These are phyloP conservation scores for Colletotrichum higginsianum DNA, from an alignment of 2,329 filamentous ascomycete genomes.

Conservation along the genomic window DNA sequence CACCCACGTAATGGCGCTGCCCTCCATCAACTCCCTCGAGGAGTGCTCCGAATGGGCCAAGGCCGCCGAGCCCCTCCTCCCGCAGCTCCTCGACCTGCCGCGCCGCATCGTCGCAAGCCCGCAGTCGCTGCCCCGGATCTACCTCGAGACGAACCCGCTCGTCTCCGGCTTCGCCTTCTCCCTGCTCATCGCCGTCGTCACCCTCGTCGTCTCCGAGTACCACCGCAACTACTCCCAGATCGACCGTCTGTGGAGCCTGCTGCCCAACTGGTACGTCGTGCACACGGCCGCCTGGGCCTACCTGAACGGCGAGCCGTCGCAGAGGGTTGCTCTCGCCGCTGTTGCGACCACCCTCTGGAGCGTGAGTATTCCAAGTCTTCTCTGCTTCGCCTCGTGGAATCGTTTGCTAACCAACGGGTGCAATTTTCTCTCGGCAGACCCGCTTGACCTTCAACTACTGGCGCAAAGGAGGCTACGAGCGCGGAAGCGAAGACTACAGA, in stretches of 20 bases:
- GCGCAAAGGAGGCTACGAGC: conserved; percentile 90
- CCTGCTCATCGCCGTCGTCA: conserved; percentile 77
- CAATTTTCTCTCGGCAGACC: conserved; percentile 58
- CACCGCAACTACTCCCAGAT: conserved; percentile 98
- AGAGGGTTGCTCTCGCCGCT: conserved; percentile 80
- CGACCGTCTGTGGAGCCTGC: conserved; percentile 90
- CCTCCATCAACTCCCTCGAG: conserved; percentile 76
- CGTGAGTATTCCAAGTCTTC: conserved; percentile 63
- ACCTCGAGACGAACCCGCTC: conserved; percentile 88
- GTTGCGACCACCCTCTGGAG: conserved; percentile 84
- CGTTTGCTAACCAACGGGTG: conserved; percentile 43
- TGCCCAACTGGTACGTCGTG: conserved; percentile 88
- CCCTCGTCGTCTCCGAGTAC: conserved; percentile 84
- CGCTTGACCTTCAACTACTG: conserved; percentile 97
- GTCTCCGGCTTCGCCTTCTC: conserved; percentile 82
- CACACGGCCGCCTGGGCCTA: conserved; percentile 91
- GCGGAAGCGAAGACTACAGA: conserved; percentile 95
- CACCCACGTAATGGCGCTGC: conserved; percentile 73
- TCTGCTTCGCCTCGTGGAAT: background rate
- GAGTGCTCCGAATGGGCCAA: conserved; percentile 84
- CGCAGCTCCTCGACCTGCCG: conserved; percentile 80
- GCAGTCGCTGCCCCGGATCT: conserved; percentile 78
- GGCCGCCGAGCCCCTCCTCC: conserved; percentile 82
- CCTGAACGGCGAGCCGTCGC: conserved; percentile 77
- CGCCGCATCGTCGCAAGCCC: conserved; percentile 72